Base-by-base conservation (phyloP, 805 yeast species). In the Lipomyces starkeyi region DNA sequence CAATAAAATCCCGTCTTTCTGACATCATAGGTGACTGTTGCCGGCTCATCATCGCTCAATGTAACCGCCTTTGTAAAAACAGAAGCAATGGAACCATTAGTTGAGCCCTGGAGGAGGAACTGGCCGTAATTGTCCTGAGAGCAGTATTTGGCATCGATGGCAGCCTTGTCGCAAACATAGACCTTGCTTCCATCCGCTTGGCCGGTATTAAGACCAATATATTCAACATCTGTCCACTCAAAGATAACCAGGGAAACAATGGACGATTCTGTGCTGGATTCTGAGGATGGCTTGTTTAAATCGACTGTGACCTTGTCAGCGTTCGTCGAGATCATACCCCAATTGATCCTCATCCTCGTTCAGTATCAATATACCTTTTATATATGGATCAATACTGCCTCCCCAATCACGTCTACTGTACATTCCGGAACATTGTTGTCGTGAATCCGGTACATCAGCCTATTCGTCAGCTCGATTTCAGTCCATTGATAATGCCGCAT, bases 1-100 rank as follows among this genome's bases (percentile, higher is more conserved):
- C 99, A 95, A 80, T 93, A 95, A 78, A 90, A 95, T 6, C 98
- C 98, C 0, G 98, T 92, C 67, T 84, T 83, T 66, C 83, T 81
- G 57, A 95, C 86, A 3, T 82, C 82, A 75, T 93, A 95, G 52
- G 84, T 82, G 67, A 88, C 78, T 17, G 63, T 85, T 56, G 87
- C 86, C 35, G 85, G 82, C 2, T 94, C 94, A 59, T 84, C 79
- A 3, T 84, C 81, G 32, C 83, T 81, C 73, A 92, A 80, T 13
- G 70, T 56, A 20, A 68, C 62, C 11, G 72, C 72, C 11, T 61
- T 49, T 2, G 75, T 70, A 59, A 62, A 62, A 34, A 63, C 62
- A 2, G 69, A 66, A 11, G 62, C 61, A 22, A 73, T 37, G 11
- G 72, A 35, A 61, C 61, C 65, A 34, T 63, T 58, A 6, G 57